These are phyloP conservation scores for Magnaporthiopsis rhizophila DNA, from an alignment of 2,329 filamentous ascomycete species.

Conservation along the genomic window DNA sequence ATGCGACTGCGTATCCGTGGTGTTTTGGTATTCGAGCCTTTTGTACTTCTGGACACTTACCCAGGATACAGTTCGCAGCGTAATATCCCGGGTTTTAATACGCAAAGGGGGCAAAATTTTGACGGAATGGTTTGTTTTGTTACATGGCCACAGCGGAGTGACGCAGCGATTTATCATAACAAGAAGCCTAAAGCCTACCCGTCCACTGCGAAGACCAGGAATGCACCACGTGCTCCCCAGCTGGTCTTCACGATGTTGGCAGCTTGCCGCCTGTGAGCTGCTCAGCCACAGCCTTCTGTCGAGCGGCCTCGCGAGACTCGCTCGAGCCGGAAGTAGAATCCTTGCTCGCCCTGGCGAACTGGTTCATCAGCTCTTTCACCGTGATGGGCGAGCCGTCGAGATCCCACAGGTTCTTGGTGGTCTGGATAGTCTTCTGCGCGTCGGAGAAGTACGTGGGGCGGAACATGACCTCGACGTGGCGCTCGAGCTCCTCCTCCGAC, in stretches of 20 bases:
- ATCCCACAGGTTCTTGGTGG: conserved; percentile 45
- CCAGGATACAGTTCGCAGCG: not conserved
- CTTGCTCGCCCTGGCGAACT: conserved; percentile 3
- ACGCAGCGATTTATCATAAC: not conserved
- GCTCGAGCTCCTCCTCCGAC: conserved; percentile 66
- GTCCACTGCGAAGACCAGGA: not conserved
- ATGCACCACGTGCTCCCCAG: not conserved
- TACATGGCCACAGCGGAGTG: conserved; percentile 1
- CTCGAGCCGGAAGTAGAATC: conserved; percentile 19
- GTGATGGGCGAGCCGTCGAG: conserved; percentile 35
- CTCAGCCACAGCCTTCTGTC: conserved; percentile 48
- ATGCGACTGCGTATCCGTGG: not conserved
- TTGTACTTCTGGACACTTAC: not conserved
- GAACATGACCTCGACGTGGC: conserved; percentile 69
- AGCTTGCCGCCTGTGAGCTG: conserved; percentile 53
- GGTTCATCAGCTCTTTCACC: conserved; percentile 35
- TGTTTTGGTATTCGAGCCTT: not conserved
- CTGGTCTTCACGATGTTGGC: conserved; percentile 15
- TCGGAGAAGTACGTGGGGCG: conserved; percentile 48
- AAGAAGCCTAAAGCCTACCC: not conserved
- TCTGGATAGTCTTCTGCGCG: conserved; percentile 19
- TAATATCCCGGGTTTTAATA: not conserved
- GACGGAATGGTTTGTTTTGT: not conserved
- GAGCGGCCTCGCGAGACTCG: conserved; percentile 35
- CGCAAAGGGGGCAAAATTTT: too few species aligned